Conservation (phyloP, 306 rosid genomes). For the Vicia faba region DNA sequence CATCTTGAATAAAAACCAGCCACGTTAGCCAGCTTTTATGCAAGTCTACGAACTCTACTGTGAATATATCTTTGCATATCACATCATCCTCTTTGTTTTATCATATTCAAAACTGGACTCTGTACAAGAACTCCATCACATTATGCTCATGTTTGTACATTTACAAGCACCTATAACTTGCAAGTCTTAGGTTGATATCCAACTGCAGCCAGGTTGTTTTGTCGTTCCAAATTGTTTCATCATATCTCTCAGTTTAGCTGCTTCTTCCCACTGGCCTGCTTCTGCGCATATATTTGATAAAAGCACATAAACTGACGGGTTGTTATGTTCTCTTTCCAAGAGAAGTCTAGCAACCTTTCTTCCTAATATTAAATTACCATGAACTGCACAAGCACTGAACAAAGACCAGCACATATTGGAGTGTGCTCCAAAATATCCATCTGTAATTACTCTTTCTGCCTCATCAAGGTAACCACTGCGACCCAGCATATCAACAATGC, state of each 20-base stretch:
- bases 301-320: constrained; percentile 77
- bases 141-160: constrained; percentile 12
- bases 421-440: constrained; percentile 54
- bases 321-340: constrained; percentile 57
- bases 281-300: constrained; percentile 72
- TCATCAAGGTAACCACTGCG: constrained; percentile 76
- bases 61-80: constrained; percentile 8
- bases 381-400: constrained; percentile 86
- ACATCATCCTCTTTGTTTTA: not conserved
- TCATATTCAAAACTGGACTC: constrained; percentile 29
- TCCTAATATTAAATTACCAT: constrained; percentile 66
- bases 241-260: constrained; percentile 61
- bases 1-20: constrained; percentile 14
- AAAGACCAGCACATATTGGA: constrained; percentile 74
- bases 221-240: constrained; percentile 47
- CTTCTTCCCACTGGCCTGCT: constrained; percentile 81
- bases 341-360: constrained; percentile 60
- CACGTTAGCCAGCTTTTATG: not conserved
- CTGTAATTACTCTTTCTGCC: constrained; percentile 59
- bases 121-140: constrained; percentile 7
- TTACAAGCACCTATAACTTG: constrained; percentile 22
- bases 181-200: constrained; percentile 53
- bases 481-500: constrained; percentile 75
- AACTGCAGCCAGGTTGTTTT: constrained; percentile 76
- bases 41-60: too few relatives aligned